Evolutionary conservation across 148 eudicot species (phyloP), one percentile per base, ranked within the genome.

Genomic region (Vaccinium vitisidaea): DNA sequence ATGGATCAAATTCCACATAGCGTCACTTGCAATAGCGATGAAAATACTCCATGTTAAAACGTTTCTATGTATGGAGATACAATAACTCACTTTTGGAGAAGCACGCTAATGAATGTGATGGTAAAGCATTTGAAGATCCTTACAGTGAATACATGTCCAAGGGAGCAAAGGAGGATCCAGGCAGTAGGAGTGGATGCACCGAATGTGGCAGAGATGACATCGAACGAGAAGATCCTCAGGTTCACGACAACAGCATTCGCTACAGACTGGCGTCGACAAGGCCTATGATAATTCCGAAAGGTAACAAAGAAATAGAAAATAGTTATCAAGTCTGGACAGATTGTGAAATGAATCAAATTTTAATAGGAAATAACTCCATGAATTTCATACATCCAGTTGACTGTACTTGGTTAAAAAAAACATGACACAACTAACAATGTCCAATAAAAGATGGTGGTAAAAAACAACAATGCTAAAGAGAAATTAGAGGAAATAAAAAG

Each of bases 141-240:
- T 92, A 90, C 99, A 96, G 83, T 88, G 85, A 79, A 13, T 87
- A 79, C 99, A 96, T 75, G 87, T 89, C 99, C 98, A 96, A 23
- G 99, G 99, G 86, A 85, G 82, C 84, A 92, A 67, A 23, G 94
- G 94, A 30, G 99, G 99, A 61, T 96, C 99, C 48, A 94, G 91
- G 86, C 99, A 96, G 86, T 90, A 96, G 16, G 84, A 83, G 86
- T 96, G 99, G 85, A 94, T 84, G 56, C 95, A 90, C 27, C 90
- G 90, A 80, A 61, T 85, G 49, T 83, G 88, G 90, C 99, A 96
- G 53, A 84, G 75, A 53, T 88, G 85, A 83, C 99, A 96, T 55
- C 75, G 84, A 2, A 87, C 67, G 21, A 94, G 91, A 80, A 90
- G 90, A 83, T 96, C 98, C 88, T 80, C 94, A 2, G 97, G 97